Evolutionary conservation across 2,329 filamentous ascomycete species (phyloP).

Genomic region (Hawksworthiomyces lignivorus): DNA sequence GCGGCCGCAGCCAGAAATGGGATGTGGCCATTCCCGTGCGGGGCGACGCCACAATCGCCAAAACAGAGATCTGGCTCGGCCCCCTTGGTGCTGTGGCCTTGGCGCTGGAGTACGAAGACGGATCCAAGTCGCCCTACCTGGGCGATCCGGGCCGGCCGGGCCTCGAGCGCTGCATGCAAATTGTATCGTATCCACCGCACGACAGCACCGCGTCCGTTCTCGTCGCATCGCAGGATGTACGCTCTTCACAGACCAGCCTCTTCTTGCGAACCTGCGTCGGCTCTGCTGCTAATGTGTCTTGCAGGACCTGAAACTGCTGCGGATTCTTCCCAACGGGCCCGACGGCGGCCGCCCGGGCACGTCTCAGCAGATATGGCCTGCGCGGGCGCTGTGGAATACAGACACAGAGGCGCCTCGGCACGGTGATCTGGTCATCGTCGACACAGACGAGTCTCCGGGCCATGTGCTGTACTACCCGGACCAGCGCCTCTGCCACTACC

Average conservation of each 20-base stretch:
- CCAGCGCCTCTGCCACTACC: constrained; percentile 9
- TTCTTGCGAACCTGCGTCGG: not conserved
- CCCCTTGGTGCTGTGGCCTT: constrained; percentile 4
- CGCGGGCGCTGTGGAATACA: constrained; percentile 6
- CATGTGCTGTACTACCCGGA: constrained; percentile 5
- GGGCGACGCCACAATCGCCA: not conserved
- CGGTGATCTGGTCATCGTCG: constrained; percentile 4
- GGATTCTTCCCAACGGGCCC: not conserved
- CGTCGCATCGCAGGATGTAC: constrained; percentile 1
- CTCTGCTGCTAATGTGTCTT: not conserved
- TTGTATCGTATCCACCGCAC: not conserved
- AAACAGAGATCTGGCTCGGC: constrained; percentile 5
- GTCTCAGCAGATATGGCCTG: not conserved
- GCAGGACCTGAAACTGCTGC: constrained; percentile 3
- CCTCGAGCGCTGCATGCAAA: not conserved
- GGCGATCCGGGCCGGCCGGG: not conserved
- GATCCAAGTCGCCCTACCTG: constrained; percentile 6
- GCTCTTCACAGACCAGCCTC: too few relatives aligned
- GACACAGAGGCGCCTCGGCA: not conserved
- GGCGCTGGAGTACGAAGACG: constrained; percentile 6
- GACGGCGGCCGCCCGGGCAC: not conserved
- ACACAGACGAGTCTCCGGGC: constrained; percentile 6
- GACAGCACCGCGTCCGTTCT: constrained; percentile 1
- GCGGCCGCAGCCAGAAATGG: not conserved
- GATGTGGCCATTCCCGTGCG: constrained; percentile 5